phyloP scores from a whole-genome alignment of 495 filamentous ascomycete species.

The Achaetomiella virescens region DNA sequence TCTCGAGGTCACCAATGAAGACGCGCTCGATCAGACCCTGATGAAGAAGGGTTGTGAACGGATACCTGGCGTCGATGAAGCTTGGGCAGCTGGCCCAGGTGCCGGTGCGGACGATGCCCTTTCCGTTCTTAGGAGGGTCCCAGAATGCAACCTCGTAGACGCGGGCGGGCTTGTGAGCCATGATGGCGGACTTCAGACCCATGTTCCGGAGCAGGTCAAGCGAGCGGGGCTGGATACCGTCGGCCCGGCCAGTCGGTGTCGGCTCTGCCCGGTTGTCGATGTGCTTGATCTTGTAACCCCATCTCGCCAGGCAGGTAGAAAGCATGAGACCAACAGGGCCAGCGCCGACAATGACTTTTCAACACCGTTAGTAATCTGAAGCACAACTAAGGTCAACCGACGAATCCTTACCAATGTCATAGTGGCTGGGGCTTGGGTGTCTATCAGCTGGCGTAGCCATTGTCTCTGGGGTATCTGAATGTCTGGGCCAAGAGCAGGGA shows the following conservation, averaged over 20 bases:
- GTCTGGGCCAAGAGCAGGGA: conserved; percentile 2
- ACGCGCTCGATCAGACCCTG: conserved; percentile 70
- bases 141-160: conserved; percentile 77
- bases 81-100: conserved; percentile 67
- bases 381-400: not conserved
- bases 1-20: conserved; percentile 60
- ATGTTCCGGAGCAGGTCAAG: conserved; percentile 71
- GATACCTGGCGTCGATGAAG: conserved; percentile 69
- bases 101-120: conserved; percentile 60
- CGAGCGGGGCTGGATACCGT: conserved; percentile 75
- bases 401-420: conserved; percentile 32
- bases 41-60: conserved; percentile 69
- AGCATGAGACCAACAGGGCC: conserved; percentile 84
- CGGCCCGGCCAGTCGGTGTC: conserved; percentile 67
- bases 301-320: conserved; percentile 70
- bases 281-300: conserved; percentile 62
- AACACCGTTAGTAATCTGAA: not conserved
- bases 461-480: conserved; percentile 7
- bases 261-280: conserved; percentile 66
- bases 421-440: conserved; percentile 20
- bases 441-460: conserved; percentile 21
- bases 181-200: conserved; percentile 66
- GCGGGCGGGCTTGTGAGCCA: conserved; percentile 63
- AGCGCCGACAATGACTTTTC: conserved; percentile 77
- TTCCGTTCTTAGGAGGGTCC: conserved; percentile 53